phyloP scores from a whole-genome alignment of 2,329 filamentous ascomycete genomes.

The Nemania bipapillata region DNA sequence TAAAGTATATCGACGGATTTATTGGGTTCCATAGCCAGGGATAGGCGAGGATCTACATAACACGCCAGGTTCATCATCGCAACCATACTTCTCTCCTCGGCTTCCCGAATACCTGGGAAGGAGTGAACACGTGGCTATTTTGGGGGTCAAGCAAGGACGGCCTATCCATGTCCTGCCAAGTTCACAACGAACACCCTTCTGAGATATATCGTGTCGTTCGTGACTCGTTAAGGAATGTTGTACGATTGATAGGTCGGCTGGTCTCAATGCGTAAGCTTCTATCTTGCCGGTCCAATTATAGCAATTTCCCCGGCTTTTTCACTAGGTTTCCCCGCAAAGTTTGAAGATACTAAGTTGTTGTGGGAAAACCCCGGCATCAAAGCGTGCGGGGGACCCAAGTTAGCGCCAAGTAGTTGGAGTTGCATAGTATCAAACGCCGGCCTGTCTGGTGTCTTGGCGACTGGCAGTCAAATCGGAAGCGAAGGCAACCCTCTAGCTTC shows the following conservation, averaged over 20 bases:
- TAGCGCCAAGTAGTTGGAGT: neutral
- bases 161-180: neutral
- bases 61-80: neutral
- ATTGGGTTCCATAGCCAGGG: neutral
- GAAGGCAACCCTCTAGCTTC: neutral
- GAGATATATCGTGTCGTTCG: neutral
- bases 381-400: constrained; percentile 22
- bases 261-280: neutral
- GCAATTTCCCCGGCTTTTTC: constrained; percentile 11
- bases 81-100: neutral
- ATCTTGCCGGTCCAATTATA: constrained; percentile 1
- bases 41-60: constrained; percentile 4
- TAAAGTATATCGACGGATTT: neutral
- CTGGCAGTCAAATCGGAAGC: constrained; percentile 8
- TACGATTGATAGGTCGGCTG: neutral
- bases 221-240: neutral
- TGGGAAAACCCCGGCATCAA: constrained; percentile 16
- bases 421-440: neutral
- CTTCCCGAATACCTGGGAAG: constrained; percentile 15
- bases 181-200: neutral
- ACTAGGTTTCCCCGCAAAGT: constrained; percentile 19
- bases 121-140: neutral
- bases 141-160: neutral
- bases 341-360: neutral
- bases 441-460: constrained; percentile 12